Evolutionary conservation across 2,329 filamentous ascomycete genomes (phyloP), one percentile per base, ranked within the genome.

Genomic region (Diplodia mutila): DNA sequence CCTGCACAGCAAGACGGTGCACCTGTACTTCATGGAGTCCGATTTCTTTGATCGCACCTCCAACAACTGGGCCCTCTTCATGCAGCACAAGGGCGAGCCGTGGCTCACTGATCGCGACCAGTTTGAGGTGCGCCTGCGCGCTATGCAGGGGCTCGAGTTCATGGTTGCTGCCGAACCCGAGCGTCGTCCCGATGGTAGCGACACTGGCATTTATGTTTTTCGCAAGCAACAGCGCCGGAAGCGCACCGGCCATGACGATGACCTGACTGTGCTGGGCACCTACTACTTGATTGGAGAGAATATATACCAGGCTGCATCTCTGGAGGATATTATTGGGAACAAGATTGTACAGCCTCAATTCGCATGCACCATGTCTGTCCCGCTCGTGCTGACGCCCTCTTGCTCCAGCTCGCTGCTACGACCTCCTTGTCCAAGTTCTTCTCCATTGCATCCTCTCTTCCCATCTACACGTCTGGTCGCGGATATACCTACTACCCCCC

Each of bases 31-130:
- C 74, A 81, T 82, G 67, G 81, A 85, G 71, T 88, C 86, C 1
- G 86, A 86, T n/a, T 90, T 88, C 80, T 89, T 87, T 75, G 87
- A 90, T 69, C 77, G 80, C 27, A 84, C 81, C 16, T 87, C 85
- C 69, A 89, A 89, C 76, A 90, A 90, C 77, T 73, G 71, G 66
- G 84, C 84, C 69, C 81, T 86, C 11, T 78, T 86, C 61, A 78
- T 85, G 70, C 80, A 81, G 27, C 77, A 80, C 49, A 79, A 84
- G 69, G 82, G 82, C 67, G 78, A 83, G 61, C 80, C 85, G 51
- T 67, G 65, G 65, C 79, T 86, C 67, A 81, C 84, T 69, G 85
- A 86, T 34, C 85, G 87, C 34, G 80, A 85, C 70, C 80, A 80
- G 0, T 87, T 90, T 72, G 87, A 90, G 72, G 80, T 78, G 14